Evolutionary conservation across 495 filamentous ascomycete genomes (phyloP).

Genomic region (Lasiosphaeria hispida): DNA sequence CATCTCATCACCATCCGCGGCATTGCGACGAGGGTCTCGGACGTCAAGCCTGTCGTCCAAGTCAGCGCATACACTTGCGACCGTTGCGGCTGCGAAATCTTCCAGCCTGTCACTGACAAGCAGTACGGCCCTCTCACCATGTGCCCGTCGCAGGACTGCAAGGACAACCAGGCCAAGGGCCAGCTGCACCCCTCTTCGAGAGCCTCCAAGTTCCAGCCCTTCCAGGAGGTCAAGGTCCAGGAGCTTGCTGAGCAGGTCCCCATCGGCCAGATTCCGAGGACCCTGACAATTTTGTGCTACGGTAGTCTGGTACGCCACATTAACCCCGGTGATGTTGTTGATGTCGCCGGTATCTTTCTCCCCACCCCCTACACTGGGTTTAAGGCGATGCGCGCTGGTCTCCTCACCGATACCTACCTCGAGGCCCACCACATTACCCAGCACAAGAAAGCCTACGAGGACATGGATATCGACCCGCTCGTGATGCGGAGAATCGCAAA

Average conservation of each 20-base stretch:
- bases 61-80: conserved; percentile 98
- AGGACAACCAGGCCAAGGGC: conserved; percentile 85
- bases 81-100: conserved; percentile 92
- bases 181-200: conserved; percentile 90
- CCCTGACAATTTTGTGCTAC: conserved; percentile 84
- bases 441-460: conserved; percentile 96
- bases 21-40: conserved; percentile 91
- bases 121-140: conserved; percentile 81
- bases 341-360: conserved; percentile 91
- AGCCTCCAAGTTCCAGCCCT: conserved; percentile 93
- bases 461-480: conserved; percentile 69
- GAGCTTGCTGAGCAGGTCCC: conserved; percentile 98
- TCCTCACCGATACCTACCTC: conserved; percentile 93
- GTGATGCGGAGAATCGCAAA: conserved; percentile 78
- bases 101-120: conserved; percentile 91
- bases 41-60: conserved; percentile 95
- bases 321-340: conserved; percentile 91
- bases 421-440: conserved; percentile 91
- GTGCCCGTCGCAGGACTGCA: conserved; percentile 85
- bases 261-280: conserved; percentile 92
- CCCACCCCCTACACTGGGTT: conserved; percentile 98
- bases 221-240: conserved; percentile 98
- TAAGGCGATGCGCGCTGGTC: conserved; percentile 89
- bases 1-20: conserved; percentile 91
- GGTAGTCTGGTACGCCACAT: conserved; percentile 79